A percentile compares a stretch with the other conserved stretches of the same genome.
phyloP scores from a whole-genome alignment of 2,329 filamentous ascomycete species.

The Hortaea werneckii region DNA sequence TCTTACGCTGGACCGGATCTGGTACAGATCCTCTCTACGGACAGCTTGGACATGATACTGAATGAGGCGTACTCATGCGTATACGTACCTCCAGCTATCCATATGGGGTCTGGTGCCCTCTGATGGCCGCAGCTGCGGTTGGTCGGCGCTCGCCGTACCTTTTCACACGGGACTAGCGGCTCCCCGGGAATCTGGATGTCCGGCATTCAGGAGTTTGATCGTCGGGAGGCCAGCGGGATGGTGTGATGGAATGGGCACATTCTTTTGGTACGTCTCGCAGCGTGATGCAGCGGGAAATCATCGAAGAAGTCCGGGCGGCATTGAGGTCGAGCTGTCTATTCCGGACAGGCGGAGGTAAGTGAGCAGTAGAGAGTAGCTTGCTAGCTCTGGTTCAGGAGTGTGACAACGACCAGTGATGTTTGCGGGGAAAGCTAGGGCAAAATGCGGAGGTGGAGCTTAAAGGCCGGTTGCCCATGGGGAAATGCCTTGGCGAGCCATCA shows the following conservation, averaged over 20 bases:
- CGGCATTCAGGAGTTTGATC: conserved; percentile 1
- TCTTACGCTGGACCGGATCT: background rate
- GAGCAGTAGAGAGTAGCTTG: background rate
- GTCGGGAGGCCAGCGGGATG: background rate
- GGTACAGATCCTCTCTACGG: background rate
- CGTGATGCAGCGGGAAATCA: too few relatives aligned
- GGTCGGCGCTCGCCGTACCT: conserved; percentile 11
- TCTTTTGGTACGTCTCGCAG: background rate
- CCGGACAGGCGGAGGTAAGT: conserved; percentile 2
- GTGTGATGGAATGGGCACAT: background rate
- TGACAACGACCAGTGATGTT: conserved; percentile 2
- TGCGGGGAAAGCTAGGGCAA: conserved; percentile 6
- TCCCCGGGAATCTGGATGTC: conserved; percentile 7
- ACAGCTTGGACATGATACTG: too few relatives aligned
- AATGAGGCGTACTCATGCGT: too few relatives aligned
- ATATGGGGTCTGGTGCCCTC: conserved; percentile 12
- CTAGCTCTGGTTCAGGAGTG: background rate
- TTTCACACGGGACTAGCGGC: conserved; percentile 4
- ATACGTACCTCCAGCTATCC: conserved; percentile 12
- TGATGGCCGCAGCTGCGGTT: conserved; percentile 11
- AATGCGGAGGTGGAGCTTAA: too few relatives aligned
- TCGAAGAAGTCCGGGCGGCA: background rate
- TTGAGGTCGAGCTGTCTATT: background rate
- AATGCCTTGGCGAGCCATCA: too few relatives aligned
- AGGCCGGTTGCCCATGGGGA: too few relatives aligned